Base-by-base conservation (phyloP, 2,329 filamentous ascomycete genomes). In the Mollisia scopiformis region DNA sequence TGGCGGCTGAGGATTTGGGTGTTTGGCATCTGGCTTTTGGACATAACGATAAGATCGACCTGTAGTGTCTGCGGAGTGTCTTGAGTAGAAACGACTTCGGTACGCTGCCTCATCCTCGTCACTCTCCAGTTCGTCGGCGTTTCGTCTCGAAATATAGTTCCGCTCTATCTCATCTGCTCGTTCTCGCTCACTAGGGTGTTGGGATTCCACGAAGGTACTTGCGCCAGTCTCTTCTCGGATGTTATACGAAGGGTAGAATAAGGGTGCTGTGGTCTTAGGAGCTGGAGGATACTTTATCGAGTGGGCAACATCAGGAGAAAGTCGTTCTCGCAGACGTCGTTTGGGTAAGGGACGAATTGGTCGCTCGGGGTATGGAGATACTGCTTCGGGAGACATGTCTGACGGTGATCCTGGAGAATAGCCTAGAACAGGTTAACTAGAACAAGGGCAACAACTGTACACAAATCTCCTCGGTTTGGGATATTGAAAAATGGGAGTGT, bases 301-400 rank as follows among this genome's bases (percentile, higher is more conserved):
- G 56, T 90, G 88, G 59, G 91, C 92, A 69, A 91, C 88, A 75
- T 96, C 92, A 62, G 91, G 89, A 31, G 94, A 93, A 55, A 99
- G 82, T 59, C 92, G 88, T 74, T 95, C 93, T 70, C 93, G 91
- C 57, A 99, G 84, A 66, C 91, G 89, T 71, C 93, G 90, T 78
- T 91, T 95, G 46, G 95, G 95, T 62, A 99, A 80, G 59, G 95
- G 95, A 73, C 93, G 89, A 74, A 99, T 99, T 63, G 94, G 90
- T 76, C 95, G 89, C 74, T 96, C 91, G 67, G 92, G 92, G 74
- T 91, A 96, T 62, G 90, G 87, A 62, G 92, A 95, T 66, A 88
- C 83, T 61, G 90, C 89, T 80, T 97, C 92, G 67, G 87, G 80
- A 72, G 85, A 86, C 84, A 89, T 88, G 51, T 73, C 70, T 69